phyloP scores from a whole-genome alignment of 305 asterid genomes.

The Fraxinus ornus region DNA sequence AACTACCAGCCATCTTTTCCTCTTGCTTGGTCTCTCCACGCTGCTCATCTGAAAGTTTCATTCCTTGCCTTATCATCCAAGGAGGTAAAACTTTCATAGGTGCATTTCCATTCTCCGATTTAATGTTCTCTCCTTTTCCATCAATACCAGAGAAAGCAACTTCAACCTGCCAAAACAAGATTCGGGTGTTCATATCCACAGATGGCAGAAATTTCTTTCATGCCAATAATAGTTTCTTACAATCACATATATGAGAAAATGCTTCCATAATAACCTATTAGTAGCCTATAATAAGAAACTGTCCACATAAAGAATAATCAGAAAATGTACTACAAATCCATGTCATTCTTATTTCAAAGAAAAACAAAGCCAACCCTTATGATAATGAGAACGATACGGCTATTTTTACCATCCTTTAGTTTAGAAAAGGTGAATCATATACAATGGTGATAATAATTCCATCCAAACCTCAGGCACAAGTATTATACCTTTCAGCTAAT shows the following conservation, averaged over 20 bases:
- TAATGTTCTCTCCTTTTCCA: conserved; percentile 58
- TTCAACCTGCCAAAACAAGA: conserved; percentile 59
- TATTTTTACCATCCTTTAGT: neutral
- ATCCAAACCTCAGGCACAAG: neutral
- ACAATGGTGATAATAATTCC: too few species aligned
- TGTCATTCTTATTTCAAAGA: neutral
- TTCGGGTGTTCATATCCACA: conserved; percentile 14
- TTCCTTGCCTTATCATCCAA: conserved; percentile 93
- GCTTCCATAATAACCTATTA: neutral
- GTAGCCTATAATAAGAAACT: neutral
- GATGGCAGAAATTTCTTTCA: conserved; percentile 7
- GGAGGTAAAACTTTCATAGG: conserved; percentile 87
- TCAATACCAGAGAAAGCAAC: conserved; percentile 77
- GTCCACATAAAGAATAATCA: neutral
- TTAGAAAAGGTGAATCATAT: too few species aligned
- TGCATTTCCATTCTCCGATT: conserved; percentile 43
- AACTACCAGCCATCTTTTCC: conserved; percentile 39
- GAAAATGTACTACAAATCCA: neutral
- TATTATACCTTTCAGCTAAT: neutral
- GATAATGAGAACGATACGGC: neutral
- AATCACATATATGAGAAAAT: neutral
- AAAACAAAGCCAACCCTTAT: neutral
- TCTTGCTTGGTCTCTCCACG: conserved; percentile 69
- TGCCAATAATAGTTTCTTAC: neutral
- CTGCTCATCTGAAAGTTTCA: conserved; percentile 86